A percentile compares a stretch with the other conserved stretches of the same genome.
These are phyloP conservation scores for Metschnikowia lunata DNA, from an alignment of 805 yeast species.

Conservation along the genomic window DNA sequence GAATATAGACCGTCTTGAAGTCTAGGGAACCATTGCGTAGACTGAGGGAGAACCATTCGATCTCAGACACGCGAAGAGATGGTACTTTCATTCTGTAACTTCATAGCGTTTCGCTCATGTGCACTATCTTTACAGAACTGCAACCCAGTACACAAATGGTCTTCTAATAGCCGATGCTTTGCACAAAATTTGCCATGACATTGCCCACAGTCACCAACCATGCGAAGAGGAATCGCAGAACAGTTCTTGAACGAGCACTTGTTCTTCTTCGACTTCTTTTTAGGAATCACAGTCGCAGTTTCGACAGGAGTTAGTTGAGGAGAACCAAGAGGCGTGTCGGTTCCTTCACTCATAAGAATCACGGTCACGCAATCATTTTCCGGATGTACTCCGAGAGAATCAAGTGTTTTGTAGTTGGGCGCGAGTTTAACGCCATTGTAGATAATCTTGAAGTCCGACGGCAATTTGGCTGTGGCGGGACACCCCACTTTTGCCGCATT, in stretches of 20 bases:
- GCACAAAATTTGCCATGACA: slow-evolving; percentile 85
- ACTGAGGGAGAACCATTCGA: too few species aligned
- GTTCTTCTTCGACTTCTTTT: slow-evolving; percentile 35
- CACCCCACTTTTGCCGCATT: slow-evolving; percentile 40
- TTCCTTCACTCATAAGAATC: slow-evolving; percentile 26
- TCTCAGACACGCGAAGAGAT: slow-evolving; percentile 36
- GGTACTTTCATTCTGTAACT: slow-evolving; percentile 82
- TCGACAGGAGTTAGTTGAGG: slow-evolving; percentile 18
- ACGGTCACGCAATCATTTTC: slow-evolving; percentile 16
- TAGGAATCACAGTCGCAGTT: slow-evolving; percentile 15
- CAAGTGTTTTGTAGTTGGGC: slow-evolving; percentile 24
- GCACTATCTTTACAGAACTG: slow-evolving; percentile 76
- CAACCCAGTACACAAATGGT: slow-evolving; percentile 74
- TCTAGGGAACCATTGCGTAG: too few species aligned
- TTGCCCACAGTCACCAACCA: slow-evolving; percentile 80
- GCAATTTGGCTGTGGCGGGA: slow-evolving; percentile 29
- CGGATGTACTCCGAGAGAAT: slow-evolving; percentile 17
- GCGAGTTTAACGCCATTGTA: slow-evolving; percentile 35
- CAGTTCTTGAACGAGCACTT: slow-evolving; percentile 56
- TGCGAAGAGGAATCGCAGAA: slow-evolving; percentile 56
- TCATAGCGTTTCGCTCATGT: slow-evolving; percentile 80
- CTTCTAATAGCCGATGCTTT: slow-evolving; percentile 81
- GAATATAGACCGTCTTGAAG: too few species aligned
- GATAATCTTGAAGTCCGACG: slow-evolving; percentile 37
- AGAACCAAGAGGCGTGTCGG: slow-evolving; percentile 21